These are phyloP conservation scores for Eucalyptus marginata DNA, from an alignment of 345 rosid genomes.

Conservation along the genomic window DNA sequence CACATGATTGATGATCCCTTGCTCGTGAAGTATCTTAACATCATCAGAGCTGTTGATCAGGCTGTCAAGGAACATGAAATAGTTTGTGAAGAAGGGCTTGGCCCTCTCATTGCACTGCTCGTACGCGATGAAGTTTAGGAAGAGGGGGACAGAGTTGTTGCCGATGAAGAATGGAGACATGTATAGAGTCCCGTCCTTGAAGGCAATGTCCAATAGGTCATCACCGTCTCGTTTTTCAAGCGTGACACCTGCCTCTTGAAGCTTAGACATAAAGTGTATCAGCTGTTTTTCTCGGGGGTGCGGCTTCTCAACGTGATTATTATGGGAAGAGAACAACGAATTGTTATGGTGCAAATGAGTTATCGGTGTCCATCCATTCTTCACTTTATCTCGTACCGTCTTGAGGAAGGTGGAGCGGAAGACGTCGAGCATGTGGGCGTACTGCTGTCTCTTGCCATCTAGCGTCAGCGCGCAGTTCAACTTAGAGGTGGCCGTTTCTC, in stretches of 20 bases:
- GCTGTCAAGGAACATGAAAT: slow-evolving; percentile 2
- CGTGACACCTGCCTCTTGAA: background rate
- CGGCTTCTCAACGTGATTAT: background rate
- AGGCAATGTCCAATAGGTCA: background rate
- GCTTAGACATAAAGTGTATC: background rate
- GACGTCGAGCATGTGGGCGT: background rate
- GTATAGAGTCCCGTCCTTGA: background rate
- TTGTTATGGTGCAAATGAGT: background rate
- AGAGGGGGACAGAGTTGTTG: background rate
- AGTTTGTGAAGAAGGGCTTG: background rate
- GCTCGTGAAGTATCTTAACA: background rate
- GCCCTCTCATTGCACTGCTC: background rate
- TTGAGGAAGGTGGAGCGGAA: slow-evolving; percentile 1
- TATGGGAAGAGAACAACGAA: background rate
- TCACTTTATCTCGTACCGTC: background rate
- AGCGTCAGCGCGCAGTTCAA: background rate
- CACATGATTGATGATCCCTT: background rate
- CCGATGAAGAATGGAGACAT: background rate
- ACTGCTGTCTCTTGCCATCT: background rate
- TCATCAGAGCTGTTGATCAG: background rate
- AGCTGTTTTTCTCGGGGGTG: background rate
- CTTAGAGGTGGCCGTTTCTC: background rate
- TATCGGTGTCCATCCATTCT: background rate
- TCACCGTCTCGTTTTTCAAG: background rate
- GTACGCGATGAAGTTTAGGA: slow-evolving; percentile 1